Percentiles rank a stretch among this genome's conserved stretches.
Conservation (phyloP, 352 stramenopile species). For the Phytophthora capsici region DNA sequence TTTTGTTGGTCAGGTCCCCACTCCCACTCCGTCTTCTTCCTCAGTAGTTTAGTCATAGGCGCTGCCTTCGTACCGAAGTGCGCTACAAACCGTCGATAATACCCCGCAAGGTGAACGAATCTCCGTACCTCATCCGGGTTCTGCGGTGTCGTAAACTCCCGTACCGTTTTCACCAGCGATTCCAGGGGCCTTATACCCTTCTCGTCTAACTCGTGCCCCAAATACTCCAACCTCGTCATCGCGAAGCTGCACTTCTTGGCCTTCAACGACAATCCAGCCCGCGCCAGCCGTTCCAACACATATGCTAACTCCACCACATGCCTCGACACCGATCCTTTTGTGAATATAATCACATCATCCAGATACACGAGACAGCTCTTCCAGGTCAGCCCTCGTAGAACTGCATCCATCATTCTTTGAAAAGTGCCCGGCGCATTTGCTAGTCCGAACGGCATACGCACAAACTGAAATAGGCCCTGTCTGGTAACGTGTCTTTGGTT, state of each 20-base stretch:
- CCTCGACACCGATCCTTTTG: not conserved
- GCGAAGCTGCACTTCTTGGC: slow-evolving; percentile 29
- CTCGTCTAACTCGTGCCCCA: slow-evolving; percentile 29
- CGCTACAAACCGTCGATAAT: slow-evolving; percentile 32
- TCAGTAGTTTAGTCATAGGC: slow-evolving; percentile 26
- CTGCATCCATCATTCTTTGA: not conserved
- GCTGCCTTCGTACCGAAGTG: slow-evolving; percentile 13
- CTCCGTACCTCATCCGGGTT: slow-evolving; percentile 8
- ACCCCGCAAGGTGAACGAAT: slow-evolving; percentile 37
- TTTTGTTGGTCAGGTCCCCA: slow-evolving; percentile 24
- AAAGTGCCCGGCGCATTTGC: not conserved
- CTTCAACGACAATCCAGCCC: slow-evolving; percentile 7
- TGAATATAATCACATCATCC: not conserved
- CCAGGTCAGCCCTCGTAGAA: not conserved
- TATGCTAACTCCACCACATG: not conserved
- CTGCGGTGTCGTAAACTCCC: slow-evolving; percentile 1
- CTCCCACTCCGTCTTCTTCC: slow-evolving; percentile 22
- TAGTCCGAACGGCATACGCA: not conserved
- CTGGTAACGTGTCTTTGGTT: not conserved
- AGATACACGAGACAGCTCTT: not conserved
- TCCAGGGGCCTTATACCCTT: slow-evolving; percentile 18
- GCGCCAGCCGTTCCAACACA: not conserved
- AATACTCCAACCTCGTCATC: slow-evolving; percentile 16
- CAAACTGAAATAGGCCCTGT: not conserved
- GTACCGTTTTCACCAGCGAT: slow-evolving; percentile 5